A percentile compares a stretch with the other conserved stretches of the same genome.
phyloP scores from a whole-genome alignment of 148 eudicot genomes.

The Camellia lanceoleosa region DNA sequence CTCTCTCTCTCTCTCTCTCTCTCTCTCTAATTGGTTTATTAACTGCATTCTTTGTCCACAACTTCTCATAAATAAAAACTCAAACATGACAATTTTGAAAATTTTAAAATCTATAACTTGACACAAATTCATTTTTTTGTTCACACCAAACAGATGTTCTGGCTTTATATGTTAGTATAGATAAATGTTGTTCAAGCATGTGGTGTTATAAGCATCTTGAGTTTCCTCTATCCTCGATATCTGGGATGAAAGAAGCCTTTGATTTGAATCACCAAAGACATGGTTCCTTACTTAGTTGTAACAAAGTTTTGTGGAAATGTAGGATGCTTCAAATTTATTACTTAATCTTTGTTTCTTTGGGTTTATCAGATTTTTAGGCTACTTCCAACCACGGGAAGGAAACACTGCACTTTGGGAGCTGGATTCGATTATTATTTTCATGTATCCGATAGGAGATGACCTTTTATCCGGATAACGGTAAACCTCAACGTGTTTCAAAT shows the following conservation, averaged over 20 bases:
- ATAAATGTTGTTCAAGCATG: not conserved
- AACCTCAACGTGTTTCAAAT: slow-evolving; percentile 3
- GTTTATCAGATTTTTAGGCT: slow-evolving; percentile 84
- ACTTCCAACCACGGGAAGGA: slow-evolving; percentile 94
- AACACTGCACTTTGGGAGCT: slow-evolving; percentile 98
- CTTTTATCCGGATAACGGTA: slow-evolving; percentile 47
- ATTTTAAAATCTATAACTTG: too few species aligned
- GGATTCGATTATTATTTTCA: slow-evolving; percentile 99
- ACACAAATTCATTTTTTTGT: too few species aligned
- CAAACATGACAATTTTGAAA: too few species aligned
- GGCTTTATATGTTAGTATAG: too few species aligned
- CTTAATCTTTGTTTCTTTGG: slow-evolving; percentile 7
- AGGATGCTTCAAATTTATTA: slow-evolving; percentile 8
- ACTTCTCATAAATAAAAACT: too few species aligned
- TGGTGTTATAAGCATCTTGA: not conserved
- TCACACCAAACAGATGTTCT: too few species aligned
- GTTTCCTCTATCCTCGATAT: not conserved
- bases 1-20: too few species aligned
- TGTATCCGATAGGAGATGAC: slow-evolving; percentile 79
- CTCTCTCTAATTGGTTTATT: too few species aligned
- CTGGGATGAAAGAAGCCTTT: not conserved
- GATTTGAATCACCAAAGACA: not conserved
- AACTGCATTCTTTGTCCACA: too few species aligned
- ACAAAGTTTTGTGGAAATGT: not conserved
- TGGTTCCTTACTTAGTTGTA: not conserved